These are phyloP conservation scores for Sparassis latifolia DNA, from an alignment of 1,284 basidiomycete species.

Conservation along the genomic window DNA sequence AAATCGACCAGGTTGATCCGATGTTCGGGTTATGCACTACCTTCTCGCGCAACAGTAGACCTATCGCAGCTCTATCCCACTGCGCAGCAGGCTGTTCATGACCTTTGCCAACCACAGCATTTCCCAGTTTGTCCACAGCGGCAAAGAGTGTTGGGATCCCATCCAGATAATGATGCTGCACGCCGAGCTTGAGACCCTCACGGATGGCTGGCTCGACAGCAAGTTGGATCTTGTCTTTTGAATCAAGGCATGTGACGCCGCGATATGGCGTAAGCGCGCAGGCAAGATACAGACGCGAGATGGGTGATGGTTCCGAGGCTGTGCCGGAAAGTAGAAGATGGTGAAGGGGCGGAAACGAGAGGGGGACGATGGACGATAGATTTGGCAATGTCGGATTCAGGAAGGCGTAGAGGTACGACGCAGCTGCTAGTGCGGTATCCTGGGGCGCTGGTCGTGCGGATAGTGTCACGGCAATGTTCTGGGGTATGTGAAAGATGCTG, in stretches of 20 bases:
- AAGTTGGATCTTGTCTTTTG: conserved; percentile 53
- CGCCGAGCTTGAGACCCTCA: conserved; percentile 80
- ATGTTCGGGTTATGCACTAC: conserved; percentile 56
- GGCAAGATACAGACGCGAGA: conserved; percentile 68
- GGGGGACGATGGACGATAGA: conserved; percentile 11
- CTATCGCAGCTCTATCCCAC: conserved; percentile 55
- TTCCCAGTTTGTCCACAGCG: conserved; percentile 41
- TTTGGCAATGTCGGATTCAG: conserved; percentile 17
- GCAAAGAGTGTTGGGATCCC: conserved; percentile 68
- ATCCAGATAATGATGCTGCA: conserved; percentile 71
- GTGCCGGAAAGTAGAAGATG: conserved; percentile 38
- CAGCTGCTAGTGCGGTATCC: conserved; percentile 45
- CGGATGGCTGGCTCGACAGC: conserved; percentile 69
- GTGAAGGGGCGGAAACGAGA: conserved; percentile 37
- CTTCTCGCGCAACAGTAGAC: conserved; percentile 61
- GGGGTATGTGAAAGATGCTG: conserved; percentile 61
- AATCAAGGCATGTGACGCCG: conserved; percentile 51
- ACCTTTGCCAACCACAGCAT: conserved; percentile 19
- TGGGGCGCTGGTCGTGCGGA: conserved; percentile 34
- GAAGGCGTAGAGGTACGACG: conserved; percentile 52
- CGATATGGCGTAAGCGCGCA: conserved; percentile 63
- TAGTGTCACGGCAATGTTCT: conserved; percentile 36
- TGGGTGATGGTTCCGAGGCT: conserved; percentile 33
- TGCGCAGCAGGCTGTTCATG: conserved; percentile 27
- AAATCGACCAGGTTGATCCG: conserved; percentile 66